These are phyloP conservation scores for Coemansia sp. DNA, from an alignment of 371 early-diverging fungal genomes.

Conservation along the genomic window DNA sequence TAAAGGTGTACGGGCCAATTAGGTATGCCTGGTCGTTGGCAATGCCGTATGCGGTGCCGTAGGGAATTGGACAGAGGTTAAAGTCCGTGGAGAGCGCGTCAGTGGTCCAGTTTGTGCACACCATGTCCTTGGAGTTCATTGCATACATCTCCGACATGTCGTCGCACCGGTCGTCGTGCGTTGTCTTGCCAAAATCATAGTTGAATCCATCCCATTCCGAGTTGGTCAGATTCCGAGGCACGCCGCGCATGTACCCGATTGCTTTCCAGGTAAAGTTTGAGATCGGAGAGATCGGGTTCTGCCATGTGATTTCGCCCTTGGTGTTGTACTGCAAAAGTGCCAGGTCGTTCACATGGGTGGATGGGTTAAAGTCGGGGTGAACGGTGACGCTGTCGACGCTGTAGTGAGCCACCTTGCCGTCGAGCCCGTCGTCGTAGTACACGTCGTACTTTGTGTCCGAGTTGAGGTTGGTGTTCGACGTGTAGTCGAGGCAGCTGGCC, in stretches of 20 bases:
- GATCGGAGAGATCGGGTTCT: background rate
- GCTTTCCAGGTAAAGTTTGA: background rate
- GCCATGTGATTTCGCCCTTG: background rate
- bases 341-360: conserved; percentile 25
- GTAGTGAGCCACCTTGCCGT: conserved; percentile 11
- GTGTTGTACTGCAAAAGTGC: conserved; percentile 25
- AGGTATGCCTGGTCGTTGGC: background rate
- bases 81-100: background rate
- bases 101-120: background rate
- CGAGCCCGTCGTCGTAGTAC: conserved; percentile 7
- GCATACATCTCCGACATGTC: background rate
- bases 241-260: background rate
- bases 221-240: background rate
- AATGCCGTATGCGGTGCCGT: background rate
- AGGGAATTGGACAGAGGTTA: background rate
- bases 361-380: conserved; percentile 16
- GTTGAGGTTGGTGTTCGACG: conserved; percentile 4
- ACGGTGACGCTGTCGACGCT: conserved; percentile 14
- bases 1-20: background rate
- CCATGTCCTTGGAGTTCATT: background rate
- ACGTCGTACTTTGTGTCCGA: conserved; percentile 8
- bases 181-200: background rate
- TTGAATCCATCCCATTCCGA: conserved; percentile 10
- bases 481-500: conserved; percentile 20
- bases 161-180: conserved; percentile 5